A percentile compares a stretch with the other conserved stretches of the same genome.
These are phyloP conservation scores for Scorias spongiosa DNA, from an alignment of 2,329 filamentous ascomycete species.

Conservation along the genomic window DNA sequence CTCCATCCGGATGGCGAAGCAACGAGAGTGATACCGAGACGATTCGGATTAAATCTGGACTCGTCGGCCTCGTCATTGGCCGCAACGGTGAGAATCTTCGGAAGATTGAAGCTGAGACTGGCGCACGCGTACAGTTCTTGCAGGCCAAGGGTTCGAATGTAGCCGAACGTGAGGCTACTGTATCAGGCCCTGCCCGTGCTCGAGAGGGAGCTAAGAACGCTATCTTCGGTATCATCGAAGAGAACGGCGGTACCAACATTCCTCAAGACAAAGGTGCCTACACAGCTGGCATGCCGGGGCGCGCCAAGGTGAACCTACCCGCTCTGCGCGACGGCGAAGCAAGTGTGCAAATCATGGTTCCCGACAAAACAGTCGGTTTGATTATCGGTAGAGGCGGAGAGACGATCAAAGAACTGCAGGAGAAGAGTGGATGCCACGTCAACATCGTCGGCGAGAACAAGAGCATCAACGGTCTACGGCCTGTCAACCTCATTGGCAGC, in stretches of 20 bases:
- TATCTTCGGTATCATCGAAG: constrained; percentile 77
- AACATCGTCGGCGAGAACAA: constrained; percentile 91
- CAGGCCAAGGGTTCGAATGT: constrained; percentile 58
- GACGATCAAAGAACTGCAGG: constrained; percentile 83
- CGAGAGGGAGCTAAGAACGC: constrained; percentile 66
- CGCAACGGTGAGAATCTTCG: constrained; percentile 78
- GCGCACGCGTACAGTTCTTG: constrained; percentile 76
- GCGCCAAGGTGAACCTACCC: constrained; percentile 24
- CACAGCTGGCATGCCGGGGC: constrained; percentile 20
- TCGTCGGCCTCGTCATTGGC: constrained; percentile 83
- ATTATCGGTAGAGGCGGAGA: constrained; percentile 91
- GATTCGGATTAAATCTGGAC: constrained; percentile 70
- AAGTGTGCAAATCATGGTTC: constrained; percentile 85
- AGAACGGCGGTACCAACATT: constrained; percentile 50
- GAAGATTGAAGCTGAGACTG: constrained; percentile 68
- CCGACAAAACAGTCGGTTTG: constrained; percentile 78
- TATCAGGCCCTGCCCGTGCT: constrained; percentile 56
- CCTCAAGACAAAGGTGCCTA: constrained; percentile 20
- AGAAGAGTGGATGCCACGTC: constrained; percentile 84
- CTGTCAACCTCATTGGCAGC: constrained; percentile 78
- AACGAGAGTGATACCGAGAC: constrained; percentile 60
- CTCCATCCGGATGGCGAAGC: constrained; percentile 15
- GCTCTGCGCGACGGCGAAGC: constrained; percentile 65
- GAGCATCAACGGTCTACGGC: constrained; percentile 76
- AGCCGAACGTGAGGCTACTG: constrained; percentile 68